Conservation (phyloP, 768 basidiomycete species). For the Mycena belliarum region DNA sequence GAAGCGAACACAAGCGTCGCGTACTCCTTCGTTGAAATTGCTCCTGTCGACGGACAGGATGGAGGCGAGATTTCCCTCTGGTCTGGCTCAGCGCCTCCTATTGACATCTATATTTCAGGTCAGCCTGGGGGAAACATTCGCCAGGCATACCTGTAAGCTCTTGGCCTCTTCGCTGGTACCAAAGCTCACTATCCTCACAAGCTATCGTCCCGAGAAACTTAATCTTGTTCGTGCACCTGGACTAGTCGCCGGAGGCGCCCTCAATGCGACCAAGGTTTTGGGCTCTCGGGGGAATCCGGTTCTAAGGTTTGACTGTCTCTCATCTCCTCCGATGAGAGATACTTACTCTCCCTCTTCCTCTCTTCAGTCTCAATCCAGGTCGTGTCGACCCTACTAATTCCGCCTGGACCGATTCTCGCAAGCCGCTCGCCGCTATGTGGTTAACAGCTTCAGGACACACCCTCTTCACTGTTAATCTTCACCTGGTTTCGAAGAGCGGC, state of each 20-base stretch:
- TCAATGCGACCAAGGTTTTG: conserved; percentile 43
- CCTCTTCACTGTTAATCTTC: conserved; percentile 62
- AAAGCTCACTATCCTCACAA: conserved; percentile 18
- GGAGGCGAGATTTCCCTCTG: conserved; percentile 35
- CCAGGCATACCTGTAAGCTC: conserved; percentile 51
- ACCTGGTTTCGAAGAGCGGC: conserved; percentile 58
- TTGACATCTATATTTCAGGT: conserved; percentile 21
- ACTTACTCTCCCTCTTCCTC: neutral
- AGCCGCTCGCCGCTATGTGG: conserved; percentile 63
- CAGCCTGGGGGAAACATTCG: conserved; percentile 65
- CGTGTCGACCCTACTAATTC: conserved; percentile 57
- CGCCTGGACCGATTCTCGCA: conserved; percentile 58
- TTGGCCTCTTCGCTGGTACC: neutral
- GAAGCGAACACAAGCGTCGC: conserved; percentile 36
- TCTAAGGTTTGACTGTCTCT: conserved; percentile 38
- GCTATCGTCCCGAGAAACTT: conserved; percentile 53
- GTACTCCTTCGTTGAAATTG: conserved; percentile 52
- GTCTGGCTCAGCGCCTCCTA: neutral
- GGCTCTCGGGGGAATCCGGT: conserved; percentile 33
- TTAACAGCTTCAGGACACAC: conserved; percentile 42
- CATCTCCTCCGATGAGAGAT: too few relatives aligned
- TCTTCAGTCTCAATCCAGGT: conserved; percentile 58
- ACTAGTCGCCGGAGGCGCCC: conserved; percentile 47
- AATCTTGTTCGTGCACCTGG: conserved; percentile 40
- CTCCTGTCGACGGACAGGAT: conserved; percentile 54